These are phyloP conservation scores for Euphorbia celastroides DNA, from an alignment of 441 rosid genomes.

Conservation along the genomic window DNA sequence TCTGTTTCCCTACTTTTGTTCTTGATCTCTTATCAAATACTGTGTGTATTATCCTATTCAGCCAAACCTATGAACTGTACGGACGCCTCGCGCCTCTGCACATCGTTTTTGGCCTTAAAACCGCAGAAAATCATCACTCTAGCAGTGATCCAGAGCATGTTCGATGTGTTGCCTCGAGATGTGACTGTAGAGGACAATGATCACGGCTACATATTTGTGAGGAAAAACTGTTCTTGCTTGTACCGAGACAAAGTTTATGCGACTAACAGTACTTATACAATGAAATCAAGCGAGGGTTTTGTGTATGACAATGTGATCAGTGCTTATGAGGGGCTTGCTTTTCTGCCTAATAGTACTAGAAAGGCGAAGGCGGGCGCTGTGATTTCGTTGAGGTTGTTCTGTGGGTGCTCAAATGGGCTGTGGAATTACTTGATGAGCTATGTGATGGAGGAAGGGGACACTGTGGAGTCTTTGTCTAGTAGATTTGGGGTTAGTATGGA, in stretches of 20 bases:
- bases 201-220: slow-evolving; percentile 55
- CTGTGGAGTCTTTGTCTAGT: slow-evolving; percentile 78
- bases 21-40: slow-evolving; percentile 24
- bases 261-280: slow-evolving; percentile 72
- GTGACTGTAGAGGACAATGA: slow-evolving; percentile 46
- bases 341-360: slow-evolving; percentile 51
- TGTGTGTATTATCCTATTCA: slow-evolving; percentile 26
- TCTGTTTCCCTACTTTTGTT: slow-evolving; percentile 21
- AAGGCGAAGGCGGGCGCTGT: slow-evolving; percentile 55
- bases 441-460: slow-evolving; percentile 68
- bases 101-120: slow-evolving; percentile 81
- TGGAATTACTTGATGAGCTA: slow-evolving; percentile 98
- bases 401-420: slow-evolving; percentile 92
- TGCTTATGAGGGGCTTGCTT: slow-evolving; percentile 80
- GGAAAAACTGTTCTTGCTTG: slow-evolving; percentile 88
- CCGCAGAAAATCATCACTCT: slow-evolving; percentile 56
- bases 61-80: slow-evolving; percentile 70
- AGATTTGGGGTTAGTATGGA: slow-evolving; percentile 94
- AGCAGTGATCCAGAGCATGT: slow-evolving; percentile 81
- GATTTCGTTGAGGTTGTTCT: slow-evolving; percentile 77
- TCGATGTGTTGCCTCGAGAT: slow-evolving; percentile 69
- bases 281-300: slow-evolving; percentile 55
- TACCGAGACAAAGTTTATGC: slow-evolving; percentile 50
- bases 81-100: slow-evolving; percentile 73
- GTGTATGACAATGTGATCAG: slow-evolving; percentile 53